Evolutionary conservation across 2,329 filamentous ascomycete genomes (phyloP).

Genomic region (Penicillium expansum): DNA sequence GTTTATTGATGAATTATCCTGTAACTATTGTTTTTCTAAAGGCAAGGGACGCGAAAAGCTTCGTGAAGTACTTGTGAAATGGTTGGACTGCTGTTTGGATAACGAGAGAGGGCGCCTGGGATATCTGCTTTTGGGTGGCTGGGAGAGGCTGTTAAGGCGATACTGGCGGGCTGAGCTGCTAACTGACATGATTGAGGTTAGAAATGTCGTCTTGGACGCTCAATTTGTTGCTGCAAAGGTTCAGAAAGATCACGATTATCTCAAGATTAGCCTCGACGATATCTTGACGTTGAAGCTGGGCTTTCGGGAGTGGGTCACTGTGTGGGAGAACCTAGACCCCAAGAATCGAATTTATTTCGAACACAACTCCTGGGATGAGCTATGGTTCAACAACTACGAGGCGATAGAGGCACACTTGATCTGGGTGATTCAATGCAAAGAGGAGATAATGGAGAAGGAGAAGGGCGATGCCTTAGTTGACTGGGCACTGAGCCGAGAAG

Average conservation of each 20-base stretch:
- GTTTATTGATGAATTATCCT: background rate
- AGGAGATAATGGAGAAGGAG: background rate
- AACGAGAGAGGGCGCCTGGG: background rate
- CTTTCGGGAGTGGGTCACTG: background rate
- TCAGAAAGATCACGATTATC: background rate
- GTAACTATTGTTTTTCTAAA: conserved; percentile 3
- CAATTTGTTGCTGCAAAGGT: background rate
- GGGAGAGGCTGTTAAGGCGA: background rate
- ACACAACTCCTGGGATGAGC: background rate
- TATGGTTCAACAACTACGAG: background rate
- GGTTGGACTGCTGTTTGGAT: background rate
- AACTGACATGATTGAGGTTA: background rate
- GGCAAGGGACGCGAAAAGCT: background rate
- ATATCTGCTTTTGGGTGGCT: background rate
- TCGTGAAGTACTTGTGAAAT: background rate
- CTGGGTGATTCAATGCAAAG: background rate
- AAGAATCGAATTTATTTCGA: background rate
- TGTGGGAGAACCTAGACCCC: background rate
- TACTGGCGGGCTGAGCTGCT: background rate
- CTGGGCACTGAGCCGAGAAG: conserved; percentile 5
- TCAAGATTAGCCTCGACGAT: background rate
- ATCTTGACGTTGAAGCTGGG: background rate
- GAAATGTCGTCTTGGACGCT: background rate
- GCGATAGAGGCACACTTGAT: background rate
- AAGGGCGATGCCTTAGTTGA: conserved; percentile 1